Evolutionary conservation across 2,329 filamentous ascomycete species (phyloP), one percentile per base, ranked within the genome.

Genomic region (Ophiosphaerella herpotricha): DNA sequence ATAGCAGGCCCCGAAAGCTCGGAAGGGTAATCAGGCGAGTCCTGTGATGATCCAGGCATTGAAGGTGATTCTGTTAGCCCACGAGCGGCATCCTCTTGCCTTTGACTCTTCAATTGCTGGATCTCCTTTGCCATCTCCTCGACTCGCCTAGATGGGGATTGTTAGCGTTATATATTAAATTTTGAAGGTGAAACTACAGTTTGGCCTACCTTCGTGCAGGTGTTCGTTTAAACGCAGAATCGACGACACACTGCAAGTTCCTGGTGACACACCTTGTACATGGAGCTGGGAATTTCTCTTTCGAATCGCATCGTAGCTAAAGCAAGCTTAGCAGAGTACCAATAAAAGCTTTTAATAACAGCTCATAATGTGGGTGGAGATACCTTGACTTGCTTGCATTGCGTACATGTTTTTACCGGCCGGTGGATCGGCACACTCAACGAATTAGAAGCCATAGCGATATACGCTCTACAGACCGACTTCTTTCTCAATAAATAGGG

Each of bases 381-480:
- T 56, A 64, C 58, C 41, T 62, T 64, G 50, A 62, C 61, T 49
- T 64, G 61, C 39, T 64, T 62, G 54, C 61, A 64, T 46, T 62
- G 57, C 13, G 61, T 64, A 34, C 61, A 64, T n/a, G 59, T 59
- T 36, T 61, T 62, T 1, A 64, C 59, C 2, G 55, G 49, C 16
- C 58, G 55, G 39, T 58, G 49, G 14, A 57, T 43, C 6, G 52
- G 42, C 48, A 58, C 53, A 24, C 46, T 39, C n/a, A 57, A 23
- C 13, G 50, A 35, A 16, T 47, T 45, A 14, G 43, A 50, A 12
- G 42, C 32, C 48, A 50, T 50, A 32, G 43, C 43, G 43, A 46
- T n/a, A 35, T 39, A 21, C 43, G 43, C 43, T n/a, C 36, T 39
- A 13, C 14, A 37, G 13, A 13, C 14, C 43, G 26, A 34, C 38